Conservation (phyloP, 345 rosid species). For the Gossypium longicalyx region DNA sequence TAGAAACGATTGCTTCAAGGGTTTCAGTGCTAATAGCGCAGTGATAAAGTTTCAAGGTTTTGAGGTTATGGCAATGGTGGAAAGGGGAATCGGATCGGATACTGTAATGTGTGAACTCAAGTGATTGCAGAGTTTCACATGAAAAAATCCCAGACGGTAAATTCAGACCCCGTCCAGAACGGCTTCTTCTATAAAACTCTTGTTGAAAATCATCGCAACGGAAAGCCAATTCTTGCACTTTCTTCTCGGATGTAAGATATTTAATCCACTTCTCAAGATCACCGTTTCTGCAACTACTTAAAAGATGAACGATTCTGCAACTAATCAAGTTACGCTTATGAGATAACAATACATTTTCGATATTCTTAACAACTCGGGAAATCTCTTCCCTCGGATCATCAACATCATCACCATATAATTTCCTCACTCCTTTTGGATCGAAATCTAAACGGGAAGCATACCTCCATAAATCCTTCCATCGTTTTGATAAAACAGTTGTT, state of each 20-base stretch:
- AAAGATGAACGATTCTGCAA: neutral
- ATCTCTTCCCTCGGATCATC: too few relatives aligned
- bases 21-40: neutral
- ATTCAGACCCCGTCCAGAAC: too few relatives aligned
- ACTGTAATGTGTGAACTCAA: neutral
- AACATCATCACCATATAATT: too few relatives aligned
- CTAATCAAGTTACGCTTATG: neutral
- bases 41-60: neutral
- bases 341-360: neutral
- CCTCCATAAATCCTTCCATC: neutral
- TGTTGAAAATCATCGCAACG: neutral
- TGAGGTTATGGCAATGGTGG: neutral
- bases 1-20: neutral
- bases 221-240: neutral
- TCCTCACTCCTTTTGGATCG: neutral
- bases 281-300: neutral
- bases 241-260: neutral
- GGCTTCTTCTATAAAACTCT: too few relatives aligned
- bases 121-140: neutral
- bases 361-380: neutral
- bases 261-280: neutral
- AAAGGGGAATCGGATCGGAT: neutral
- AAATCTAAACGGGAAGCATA: neutral
- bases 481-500: neutral
- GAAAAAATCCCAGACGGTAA: too few relatives aligned